Conservation (phyloP, 1,284 basidiomycete species). For the Puccinia triticina region DNA sequence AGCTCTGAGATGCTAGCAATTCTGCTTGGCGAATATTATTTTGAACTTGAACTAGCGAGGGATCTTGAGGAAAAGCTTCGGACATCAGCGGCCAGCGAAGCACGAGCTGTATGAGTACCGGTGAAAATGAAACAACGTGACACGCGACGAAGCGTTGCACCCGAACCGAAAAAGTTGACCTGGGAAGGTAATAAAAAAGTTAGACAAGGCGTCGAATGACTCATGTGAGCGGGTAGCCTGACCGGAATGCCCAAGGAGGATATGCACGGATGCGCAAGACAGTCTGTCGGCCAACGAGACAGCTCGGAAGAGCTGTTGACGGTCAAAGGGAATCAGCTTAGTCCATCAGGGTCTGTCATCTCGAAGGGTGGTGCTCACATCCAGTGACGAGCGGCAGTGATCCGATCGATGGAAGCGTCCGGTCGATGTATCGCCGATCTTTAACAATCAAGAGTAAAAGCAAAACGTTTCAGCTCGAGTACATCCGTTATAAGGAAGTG, state of each 20-base stretch:
- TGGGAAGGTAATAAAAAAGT: background rate
- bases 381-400: background rate
- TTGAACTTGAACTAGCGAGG: background rate
- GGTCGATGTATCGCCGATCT: background rate
- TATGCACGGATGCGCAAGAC: no score
- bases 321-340: background rate
- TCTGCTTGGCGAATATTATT: constrained; percentile 6
- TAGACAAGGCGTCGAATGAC: background rate
- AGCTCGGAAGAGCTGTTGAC: background rate
- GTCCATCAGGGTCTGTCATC: background rate
- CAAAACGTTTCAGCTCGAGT: background rate
- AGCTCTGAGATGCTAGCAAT: background rate
- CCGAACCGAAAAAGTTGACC: background rate
- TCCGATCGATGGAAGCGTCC: background rate
- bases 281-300: background rate
- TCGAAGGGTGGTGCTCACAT: background rate
- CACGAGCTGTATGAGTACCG: background rate
- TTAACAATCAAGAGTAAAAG: background rate
- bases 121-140: background rate
- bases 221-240: background rate
- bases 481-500: background rate
- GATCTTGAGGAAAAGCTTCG: background rate
- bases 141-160: background rate
- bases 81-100: constrained; percentile 3
- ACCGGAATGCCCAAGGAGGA: background rate